Base-by-base conservation (phyloP, 129 eudicot species). In the Saposhnikovia divaricata region DNA sequence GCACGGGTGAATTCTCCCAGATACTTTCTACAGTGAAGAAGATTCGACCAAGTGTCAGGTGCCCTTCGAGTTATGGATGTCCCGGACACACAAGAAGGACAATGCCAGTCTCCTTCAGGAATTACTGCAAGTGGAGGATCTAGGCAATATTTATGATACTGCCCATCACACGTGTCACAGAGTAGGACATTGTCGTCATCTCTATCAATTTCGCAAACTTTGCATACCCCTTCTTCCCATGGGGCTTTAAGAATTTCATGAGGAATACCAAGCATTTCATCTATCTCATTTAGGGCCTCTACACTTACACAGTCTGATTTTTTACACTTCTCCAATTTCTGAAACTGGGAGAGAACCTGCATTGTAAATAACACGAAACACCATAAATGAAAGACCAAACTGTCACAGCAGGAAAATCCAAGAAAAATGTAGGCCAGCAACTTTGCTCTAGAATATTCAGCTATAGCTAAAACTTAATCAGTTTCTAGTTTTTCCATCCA, bases 141-240 rank as follows among this genome's bases (percentile, higher is more conserved):
- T 82, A 90, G 82, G 84, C 96, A 90, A 73, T 90, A 90, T 4
- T 84, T 86, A 76, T 90, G 96, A 72, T 90, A 88, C 75, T 88
- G 91, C 2, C 92, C 87, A 85, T 90, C 92, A 78, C 96, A 90
- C 66, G 55, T 81, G 77, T 90, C 96, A 80, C 96, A 90, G 75
- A 90, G 59, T 28, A 90, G 91, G 6, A 88, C 92, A 69, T 79
- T 85, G 50, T 78, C 85, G 59, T 90, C 96, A 61, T 90, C 89
- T 80, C 50, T 87, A 74, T 90, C 96, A 84, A 90, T 84, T 53
- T 90, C 90, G 9, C 96, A 90, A 57, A 88, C 89, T 83, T 90
- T 90, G 82, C 96, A 90, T 34, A 88, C 89, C 57, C 90, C 96
- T 53, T 86, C 92, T 53, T 88, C 92, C 96, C 87, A 87, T 6